Percentiles rank a stretch among this genome's conserved stretches.
These are phyloP conservation scores for Penicillium goetzii DNA, from an alignment of 495 filamentous ascomycete genomes.

Conservation along the genomic window DNA sequence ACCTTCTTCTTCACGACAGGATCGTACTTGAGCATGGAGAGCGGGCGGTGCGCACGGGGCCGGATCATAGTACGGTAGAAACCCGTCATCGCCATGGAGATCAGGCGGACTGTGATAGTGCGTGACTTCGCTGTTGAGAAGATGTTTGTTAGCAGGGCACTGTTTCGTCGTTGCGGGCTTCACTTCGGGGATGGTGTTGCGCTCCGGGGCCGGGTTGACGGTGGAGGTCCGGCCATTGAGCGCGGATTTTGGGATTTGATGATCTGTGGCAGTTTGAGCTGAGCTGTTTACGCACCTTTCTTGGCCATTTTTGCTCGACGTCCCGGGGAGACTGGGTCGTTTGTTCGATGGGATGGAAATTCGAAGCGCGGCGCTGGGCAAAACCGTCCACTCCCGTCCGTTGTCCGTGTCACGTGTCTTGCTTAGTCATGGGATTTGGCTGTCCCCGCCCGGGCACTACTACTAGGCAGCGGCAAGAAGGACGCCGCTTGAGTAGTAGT, in stretches of 20 bases:
- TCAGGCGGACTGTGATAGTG: conserved; percentile 86
- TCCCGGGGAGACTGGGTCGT: conserved; percentile 18
- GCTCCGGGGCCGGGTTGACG: not conserved
- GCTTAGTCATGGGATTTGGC: conserved; percentile 11
- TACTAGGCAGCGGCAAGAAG: too few species aligned
- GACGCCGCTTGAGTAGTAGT: not conserved
- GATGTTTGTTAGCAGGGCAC: conserved; percentile 12
- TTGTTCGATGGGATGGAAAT: conserved; percentile 24
- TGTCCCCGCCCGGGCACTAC: not conserved
- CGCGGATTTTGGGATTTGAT: too few species aligned
- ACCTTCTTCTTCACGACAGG: conserved; percentile 96
- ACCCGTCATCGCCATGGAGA: conserved; percentile 98
- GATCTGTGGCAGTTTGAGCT: not conserved
- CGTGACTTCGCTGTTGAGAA: conserved; percentile 77
- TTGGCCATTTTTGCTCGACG: conserved; percentile 39
- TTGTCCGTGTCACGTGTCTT: conserved; percentile 19
- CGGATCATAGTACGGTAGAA: conserved; percentile 91
- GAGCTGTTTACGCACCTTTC: conserved; percentile 30
- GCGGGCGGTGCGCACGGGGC: conserved; percentile 75
- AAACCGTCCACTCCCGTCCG: conserved; percentile 1
- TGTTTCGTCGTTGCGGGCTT: not conserved
- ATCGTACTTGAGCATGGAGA: conserved; percentile 99
- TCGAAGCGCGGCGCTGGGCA: conserved; percentile 21
- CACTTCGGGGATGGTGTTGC: not conserved
- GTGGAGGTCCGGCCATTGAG: not conserved